Evolutionary conservation across 2,329 filamentous ascomycete genomes (phyloP).

Genomic region (Colletotrichum viniferum): DNA sequence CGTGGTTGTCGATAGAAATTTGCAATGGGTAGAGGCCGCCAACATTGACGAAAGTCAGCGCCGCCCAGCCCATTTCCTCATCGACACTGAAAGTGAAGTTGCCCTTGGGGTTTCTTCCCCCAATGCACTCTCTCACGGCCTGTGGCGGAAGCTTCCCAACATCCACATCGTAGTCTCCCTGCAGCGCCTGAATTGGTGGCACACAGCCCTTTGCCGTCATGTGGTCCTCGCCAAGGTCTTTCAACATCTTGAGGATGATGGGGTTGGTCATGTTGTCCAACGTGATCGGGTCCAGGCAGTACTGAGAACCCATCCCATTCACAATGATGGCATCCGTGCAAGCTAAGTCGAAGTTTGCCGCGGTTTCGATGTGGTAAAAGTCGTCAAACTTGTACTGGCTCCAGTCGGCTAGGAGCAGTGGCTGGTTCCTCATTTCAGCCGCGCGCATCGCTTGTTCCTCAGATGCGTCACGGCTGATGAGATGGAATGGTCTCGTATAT

Average conservation of each 20-base stretch:
- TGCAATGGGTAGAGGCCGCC: slow-evolving; percentile 9
- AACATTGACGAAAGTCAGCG: not conserved
- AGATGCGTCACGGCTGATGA: not conserved
- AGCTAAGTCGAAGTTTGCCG: not conserved
- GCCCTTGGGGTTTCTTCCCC: not conserved
- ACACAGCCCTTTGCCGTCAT: not conserved
- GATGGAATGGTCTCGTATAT: not conserved
- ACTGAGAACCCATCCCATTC: not conserved
- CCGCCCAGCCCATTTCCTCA: not conserved
- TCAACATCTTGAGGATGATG: not conserved
- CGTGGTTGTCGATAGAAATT: slow-evolving; percentile 46
- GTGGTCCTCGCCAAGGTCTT: not conserved
- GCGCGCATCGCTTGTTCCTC: not conserved
- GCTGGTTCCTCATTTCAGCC: not conserved
- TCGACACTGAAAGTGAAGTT: not conserved
- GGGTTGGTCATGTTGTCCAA: not conserved
- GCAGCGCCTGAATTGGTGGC: not conserved
- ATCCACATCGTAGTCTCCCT: not conserved
- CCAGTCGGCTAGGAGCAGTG: slow-evolving; percentile 21
- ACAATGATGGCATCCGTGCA: slow-evolving; percentile 1
- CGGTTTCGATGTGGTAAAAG: not conserved
- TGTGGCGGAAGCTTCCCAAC: not conserved
- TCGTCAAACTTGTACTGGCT: slow-evolving; percentile 18
- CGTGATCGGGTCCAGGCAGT: not conserved
- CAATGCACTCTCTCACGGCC: not conserved